A percentile compares a stretch with the other conserved stretches of the same genome.
Evolutionary conservation across 805 yeast species (phyloP).

Genomic region (Pichia paraexigua): DNA sequence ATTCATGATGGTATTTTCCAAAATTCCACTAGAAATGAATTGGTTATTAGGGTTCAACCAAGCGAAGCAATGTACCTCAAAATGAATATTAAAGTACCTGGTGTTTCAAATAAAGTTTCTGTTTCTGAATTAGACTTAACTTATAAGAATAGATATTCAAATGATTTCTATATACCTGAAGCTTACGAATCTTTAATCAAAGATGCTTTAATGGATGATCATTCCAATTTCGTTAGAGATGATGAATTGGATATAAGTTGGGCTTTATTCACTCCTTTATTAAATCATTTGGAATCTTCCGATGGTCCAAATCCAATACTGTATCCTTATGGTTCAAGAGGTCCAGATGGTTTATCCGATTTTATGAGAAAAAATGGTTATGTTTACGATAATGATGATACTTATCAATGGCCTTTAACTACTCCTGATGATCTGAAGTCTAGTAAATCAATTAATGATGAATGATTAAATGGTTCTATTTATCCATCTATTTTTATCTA

Average conservation of each 20-base stretch:
- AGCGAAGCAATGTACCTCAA: slow-evolving; percentile 89
- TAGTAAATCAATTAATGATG: slow-evolving; percentile 15
- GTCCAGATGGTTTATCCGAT: slow-evolving; percentile 58
- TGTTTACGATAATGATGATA: slow-evolving; percentile 49
- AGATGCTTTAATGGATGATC: slow-evolving; percentile 86
- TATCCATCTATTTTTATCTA: no score
- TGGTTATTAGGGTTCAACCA: slow-evolving; percentile 92
- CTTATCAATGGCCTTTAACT: slow-evolving; percentile 89
- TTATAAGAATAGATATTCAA: slow-evolving; percentile 62
- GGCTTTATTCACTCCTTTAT: slow-evolving; percentile 87
- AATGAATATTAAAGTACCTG: slow-evolving; percentile 90
- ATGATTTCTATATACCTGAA: slow-evolving; percentile 92
- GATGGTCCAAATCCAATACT: slow-evolving; percentile 58
- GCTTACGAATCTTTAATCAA: slow-evolving; percentile 94
- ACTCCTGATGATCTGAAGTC: slow-evolving; percentile 34
- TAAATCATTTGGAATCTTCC: slow-evolving; percentile 68
- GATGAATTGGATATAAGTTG: slow-evolving; percentile 94
- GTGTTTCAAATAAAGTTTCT: slow-evolving; percentile 72
- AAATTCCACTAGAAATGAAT: slow-evolving; percentile 81
- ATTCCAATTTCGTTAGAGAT: slow-evolving; percentile 95
- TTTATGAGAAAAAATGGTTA: slow-evolving; percentile 69
- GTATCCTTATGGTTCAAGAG: slow-evolving; percentile 88
- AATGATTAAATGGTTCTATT: no score
- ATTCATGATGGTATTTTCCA: slow-evolving; percentile 77
- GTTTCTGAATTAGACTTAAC: slow-evolving; percentile 88